These are phyloP conservation scores for Carex cristatella DNA, from an alignment of 176 grass and related monocot species.

Conservation along the genomic window DNA sequence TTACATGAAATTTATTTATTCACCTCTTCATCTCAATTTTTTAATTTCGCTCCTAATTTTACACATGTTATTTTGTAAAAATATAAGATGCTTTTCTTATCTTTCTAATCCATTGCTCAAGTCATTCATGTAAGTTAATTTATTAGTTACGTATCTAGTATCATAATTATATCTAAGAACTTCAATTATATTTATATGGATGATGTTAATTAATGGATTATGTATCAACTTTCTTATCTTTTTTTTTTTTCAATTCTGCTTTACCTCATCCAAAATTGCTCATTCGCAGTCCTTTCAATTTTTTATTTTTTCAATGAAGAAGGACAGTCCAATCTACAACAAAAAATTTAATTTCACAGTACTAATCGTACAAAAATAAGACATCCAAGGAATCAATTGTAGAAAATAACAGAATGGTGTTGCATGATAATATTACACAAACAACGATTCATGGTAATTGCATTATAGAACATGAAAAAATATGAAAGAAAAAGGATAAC, in stretches of 20 bases:
- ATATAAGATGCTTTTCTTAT: neutral
- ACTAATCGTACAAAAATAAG: neutral
- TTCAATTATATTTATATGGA: too few species aligned
- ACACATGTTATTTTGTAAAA: neutral
- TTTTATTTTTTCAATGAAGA: neutral
- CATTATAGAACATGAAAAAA: conserved; percentile 1
- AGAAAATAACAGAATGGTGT: conserved; percentile 1
- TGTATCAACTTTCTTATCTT: too few species aligned
- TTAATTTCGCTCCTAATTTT: neutral
- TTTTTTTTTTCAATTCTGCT: neutral
- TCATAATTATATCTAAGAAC: neutral
- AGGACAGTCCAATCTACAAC: neutral
- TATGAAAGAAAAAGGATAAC: neutral
- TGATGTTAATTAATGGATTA: too few species aligned
- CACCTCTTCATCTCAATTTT: too few species aligned
- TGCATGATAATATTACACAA: conserved; percentile 30
- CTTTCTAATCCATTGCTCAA: neutral
- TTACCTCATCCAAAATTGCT: neutral
- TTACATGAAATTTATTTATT: too few species aligned
- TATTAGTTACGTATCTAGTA: neutral
- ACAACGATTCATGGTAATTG: conserved; percentile 14
- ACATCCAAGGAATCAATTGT: neutral
- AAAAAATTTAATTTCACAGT: neutral
- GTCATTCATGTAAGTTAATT: neutral
- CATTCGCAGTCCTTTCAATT: neutral